phyloP scores from a whole-genome alignment of 1,284 basidiomycete species.

The Butyriboletus regius region DNA sequence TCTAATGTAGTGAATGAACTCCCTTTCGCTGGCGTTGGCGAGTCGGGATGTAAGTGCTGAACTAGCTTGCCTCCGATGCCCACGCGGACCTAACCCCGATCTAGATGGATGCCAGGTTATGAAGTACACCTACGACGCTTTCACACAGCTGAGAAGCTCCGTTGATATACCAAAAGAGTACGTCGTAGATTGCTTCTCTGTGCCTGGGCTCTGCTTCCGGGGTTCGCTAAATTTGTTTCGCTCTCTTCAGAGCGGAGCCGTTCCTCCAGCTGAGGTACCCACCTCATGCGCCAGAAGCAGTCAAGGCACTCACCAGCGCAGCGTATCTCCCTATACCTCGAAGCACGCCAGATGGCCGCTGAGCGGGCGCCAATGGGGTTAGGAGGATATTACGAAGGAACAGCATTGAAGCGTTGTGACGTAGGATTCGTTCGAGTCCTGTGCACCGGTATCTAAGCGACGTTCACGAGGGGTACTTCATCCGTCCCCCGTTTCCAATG shows the following conservation, averaged over 20 bases:
- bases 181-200: slow-evolving; percentile 8
- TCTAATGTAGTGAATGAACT: slow-evolving; percentile 15
- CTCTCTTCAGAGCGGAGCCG: slow-evolving; percentile 17
- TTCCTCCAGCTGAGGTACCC: slow-evolving; percentile 20
- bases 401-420: neutral
- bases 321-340: slow-evolving; percentile 15
- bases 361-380: neutral
- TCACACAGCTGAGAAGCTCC: slow-evolving; percentile 42
- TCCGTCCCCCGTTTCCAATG: slow-evolving; percentile 6
- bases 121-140: slow-evolving; percentile 43
- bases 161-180: slow-evolving; percentile 40
- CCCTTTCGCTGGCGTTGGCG: slow-evolving; percentile 35
- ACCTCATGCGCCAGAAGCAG: slow-evolving; percentile 18
- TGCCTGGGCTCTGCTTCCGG: neutral
- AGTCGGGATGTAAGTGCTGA: slow-evolving; percentile 42
- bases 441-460: neutral
- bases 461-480: neutral
- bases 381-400: neutral
- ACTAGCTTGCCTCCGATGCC: slow-evolving; percentile 2
- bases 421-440: neutral
- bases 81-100: slow-evolving; percentile 1
- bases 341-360: slow-evolving; percentile 4
- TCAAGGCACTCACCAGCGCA: slow-evolving; percentile 6
- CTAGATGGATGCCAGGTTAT: slow-evolving; percentile 40
- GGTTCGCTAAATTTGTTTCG: neutral